phyloP scores from a whole-genome alignment of 2,329 filamentous ascomycete species.

The Fusarium nisikadoi region DNA sequence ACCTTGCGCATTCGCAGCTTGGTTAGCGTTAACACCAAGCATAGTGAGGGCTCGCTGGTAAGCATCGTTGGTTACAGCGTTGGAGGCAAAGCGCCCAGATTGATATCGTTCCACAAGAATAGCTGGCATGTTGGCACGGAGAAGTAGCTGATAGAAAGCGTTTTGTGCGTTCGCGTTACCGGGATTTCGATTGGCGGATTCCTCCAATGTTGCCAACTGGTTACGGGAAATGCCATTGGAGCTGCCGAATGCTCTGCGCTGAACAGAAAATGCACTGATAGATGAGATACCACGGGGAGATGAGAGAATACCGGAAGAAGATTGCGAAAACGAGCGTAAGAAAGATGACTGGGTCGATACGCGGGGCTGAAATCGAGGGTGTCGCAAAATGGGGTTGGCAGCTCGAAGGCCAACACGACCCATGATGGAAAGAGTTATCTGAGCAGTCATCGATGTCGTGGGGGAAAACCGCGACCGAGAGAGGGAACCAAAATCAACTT shows the following conservation, averaged over 20 bases:
- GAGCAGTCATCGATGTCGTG: constrained; percentile 23
- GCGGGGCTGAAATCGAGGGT: constrained; percentile 41
- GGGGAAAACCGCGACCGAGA: constrained; percentile 9
- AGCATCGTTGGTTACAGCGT: constrained; percentile 78
- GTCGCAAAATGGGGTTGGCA: constrained; percentile 44
- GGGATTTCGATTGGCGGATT: constrained; percentile 92
- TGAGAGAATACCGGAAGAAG: constrained; percentile 34
- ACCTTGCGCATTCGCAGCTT: constrained; percentile 37
- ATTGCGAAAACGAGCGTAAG: constrained; percentile 41
- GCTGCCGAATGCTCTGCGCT: constrained; percentile 54
- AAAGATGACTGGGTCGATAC: constrained; percentile 33
- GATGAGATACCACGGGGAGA: constrained; percentile 36
- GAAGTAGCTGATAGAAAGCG: constrained; percentile 90
- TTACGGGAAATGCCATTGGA: constrained; percentile 65
- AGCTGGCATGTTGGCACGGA: constrained; percentile 92
- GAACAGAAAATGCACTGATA: constrained; percentile 31
- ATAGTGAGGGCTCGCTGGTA: constrained; percentile 77
- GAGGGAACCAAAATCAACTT: constrained; percentile 24
- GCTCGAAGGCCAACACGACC: constrained; percentile 46
- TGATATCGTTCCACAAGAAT: constrained; percentile 92
- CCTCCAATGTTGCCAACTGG: constrained; percentile 85
- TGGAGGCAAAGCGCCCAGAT: constrained; percentile 85
- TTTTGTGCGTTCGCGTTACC: constrained; percentile 88
- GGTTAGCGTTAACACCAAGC: constrained; percentile 47
- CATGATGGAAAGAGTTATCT: constrained; percentile 39